Base-by-base conservation (phyloP, 208 protist genomes). In the Leishmania turanica region DNA sequence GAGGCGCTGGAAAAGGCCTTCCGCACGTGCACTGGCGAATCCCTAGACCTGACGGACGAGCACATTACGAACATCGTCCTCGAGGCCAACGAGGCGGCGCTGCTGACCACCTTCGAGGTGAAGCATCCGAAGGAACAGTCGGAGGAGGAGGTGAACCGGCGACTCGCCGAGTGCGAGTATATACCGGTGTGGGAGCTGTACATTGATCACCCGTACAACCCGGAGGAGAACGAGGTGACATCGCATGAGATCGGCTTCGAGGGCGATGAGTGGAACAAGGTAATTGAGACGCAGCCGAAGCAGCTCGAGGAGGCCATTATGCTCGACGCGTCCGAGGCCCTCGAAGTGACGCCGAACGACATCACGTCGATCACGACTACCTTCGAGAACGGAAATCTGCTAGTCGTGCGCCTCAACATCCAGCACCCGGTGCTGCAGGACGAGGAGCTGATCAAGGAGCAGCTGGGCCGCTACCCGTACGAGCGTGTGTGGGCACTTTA, bases 181-280 rank as follows among this genome's bases (percentile, higher is more conserved):
- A 53, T 80, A 60, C 77, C 73, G 54, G 83, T 93, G 72, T 95
- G 91, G 91, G 85, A 79, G 21, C 79, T 90, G 56, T 90, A 92
- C 78, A 77, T 83, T 27, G 75, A 82, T 81, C 79, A 91, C 79
- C 85, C 80, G 21, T 87, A 83, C 80, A 66, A 84, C 75, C 83
- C 80, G 4, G 53, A 82, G 2, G 79, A 88, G 81, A 69, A 76
- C 27, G 56, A 79, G 45, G 82, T 74, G 58, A 92, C 87, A 1
- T 58, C 62, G 24, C 89, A 90, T 60, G 83, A 86, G 60, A 81
- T 91, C 54, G 80, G 84, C 78, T 93, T 92, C 82, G 87, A 91
- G 73, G 90, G 90, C 15, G 87, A 89, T 40, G 86, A 90, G 77
- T 93, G 90, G 90, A 64, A 82, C 77, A 91, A 90, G 84, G 87